phyloP scores from a whole-genome alignment of 495 filamentous ascomycete genomes.

The Tuber indicum region DNA sequence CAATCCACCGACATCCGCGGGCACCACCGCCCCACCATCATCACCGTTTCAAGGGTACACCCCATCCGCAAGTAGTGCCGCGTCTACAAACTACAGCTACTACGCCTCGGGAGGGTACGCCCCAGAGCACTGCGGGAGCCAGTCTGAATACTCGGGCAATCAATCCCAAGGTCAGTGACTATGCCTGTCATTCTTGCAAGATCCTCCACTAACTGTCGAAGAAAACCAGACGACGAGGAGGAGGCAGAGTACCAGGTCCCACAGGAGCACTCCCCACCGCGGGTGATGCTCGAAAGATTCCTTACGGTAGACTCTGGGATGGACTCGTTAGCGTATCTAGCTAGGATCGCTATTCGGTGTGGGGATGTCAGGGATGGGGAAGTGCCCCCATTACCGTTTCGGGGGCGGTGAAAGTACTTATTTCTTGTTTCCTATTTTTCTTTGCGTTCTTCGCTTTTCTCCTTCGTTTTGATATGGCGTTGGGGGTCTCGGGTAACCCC shows the following conservation, averaged over 20 bases:
- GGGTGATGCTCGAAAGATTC: conserved; percentile 23
- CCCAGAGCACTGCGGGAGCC: not conserved
- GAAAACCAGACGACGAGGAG: conserved; percentile 18
- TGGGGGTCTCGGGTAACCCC: conserved; percentile 4
- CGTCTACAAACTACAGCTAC: conserved; percentile 7
- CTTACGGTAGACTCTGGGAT: conserved; percentile 22
- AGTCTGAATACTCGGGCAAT: conserved; percentile 5
- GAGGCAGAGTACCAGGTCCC: conserved; percentile 11
- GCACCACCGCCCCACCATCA: conserved; percentile 6
- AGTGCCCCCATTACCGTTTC: not conserved
- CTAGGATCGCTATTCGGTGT: conserved; percentile 23
- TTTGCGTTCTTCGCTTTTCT: conserved; percentile 6
- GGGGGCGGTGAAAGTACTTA: not conserved
- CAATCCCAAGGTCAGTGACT: conserved; percentile 26
- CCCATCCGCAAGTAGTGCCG: conserved; percentile 7
- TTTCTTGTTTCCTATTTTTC: conserved; percentile 5
- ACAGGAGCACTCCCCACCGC: conserved; percentile 6
- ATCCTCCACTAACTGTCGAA: conserved; percentile 10
- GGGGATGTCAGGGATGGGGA: conserved; percentile 20
- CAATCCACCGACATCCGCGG: not conserved
- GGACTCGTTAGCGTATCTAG: conserved; percentile 25
- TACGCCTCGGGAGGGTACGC: conserved; percentile 8
- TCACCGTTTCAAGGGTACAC: conserved; percentile 12
- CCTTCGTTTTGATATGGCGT: conserved; percentile 9
- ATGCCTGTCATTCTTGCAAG: not conserved